Percentiles rank a stretch among this genome's conserved stretches.
These are phyloP conservation scores for Voacanga thouarsii DNA, from an alignment of 257 asterid species.

Conservation along the genomic window DNA sequence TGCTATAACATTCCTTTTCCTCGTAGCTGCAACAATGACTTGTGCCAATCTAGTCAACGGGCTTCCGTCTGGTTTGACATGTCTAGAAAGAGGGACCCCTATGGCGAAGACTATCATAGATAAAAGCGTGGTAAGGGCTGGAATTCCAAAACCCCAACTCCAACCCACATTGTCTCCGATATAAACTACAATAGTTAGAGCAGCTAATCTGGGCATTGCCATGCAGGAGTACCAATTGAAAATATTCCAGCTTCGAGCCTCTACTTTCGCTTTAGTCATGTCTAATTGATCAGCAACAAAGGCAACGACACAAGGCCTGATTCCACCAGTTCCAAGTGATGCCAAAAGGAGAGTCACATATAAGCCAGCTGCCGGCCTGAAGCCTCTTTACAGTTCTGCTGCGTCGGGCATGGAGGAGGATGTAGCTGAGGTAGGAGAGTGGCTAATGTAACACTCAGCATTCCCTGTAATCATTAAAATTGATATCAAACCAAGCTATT, in stretches of 20 bases:
- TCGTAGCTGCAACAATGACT: conserved; percentile 58
- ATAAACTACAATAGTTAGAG: conserved; percentile 73
- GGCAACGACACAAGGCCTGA: conserved; percentile 73
- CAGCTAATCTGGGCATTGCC: conserved; percentile 62
- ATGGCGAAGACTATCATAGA: conserved; percentile 47
- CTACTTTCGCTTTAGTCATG: conserved; percentile 48
- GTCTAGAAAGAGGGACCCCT: conserved; percentile 55
- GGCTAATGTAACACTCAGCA: conserved; percentile 59
- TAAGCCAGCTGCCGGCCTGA: conserved; percentile 51
- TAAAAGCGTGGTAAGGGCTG: conserved; percentile 65
- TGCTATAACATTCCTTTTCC: conserved; percentile 38
- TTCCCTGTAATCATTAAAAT: conserved; percentile 41
- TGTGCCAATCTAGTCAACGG: conserved; percentile 67
- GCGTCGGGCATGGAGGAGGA: conserved; percentile 78
- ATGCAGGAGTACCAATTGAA: conserved; percentile 79
- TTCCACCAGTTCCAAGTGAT: conserved; percentile 73
- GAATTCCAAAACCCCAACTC: conserved; percentile 92
- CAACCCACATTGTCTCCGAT: conserved; percentile 77
- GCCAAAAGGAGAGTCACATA: conserved; percentile 55
- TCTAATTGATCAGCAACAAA: conserved; percentile 88
- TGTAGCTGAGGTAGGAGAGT: conserved; percentile 62
- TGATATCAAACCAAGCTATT: too few relatives aligned
- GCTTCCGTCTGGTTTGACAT: conserved; percentile 72
- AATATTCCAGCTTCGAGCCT: conserved; percentile 60
- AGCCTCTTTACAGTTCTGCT: conserved; percentile 68